Evolutionary conservation across 768 basidiomycete species (phyloP).

Genomic region (Mycena maculata): DNA sequence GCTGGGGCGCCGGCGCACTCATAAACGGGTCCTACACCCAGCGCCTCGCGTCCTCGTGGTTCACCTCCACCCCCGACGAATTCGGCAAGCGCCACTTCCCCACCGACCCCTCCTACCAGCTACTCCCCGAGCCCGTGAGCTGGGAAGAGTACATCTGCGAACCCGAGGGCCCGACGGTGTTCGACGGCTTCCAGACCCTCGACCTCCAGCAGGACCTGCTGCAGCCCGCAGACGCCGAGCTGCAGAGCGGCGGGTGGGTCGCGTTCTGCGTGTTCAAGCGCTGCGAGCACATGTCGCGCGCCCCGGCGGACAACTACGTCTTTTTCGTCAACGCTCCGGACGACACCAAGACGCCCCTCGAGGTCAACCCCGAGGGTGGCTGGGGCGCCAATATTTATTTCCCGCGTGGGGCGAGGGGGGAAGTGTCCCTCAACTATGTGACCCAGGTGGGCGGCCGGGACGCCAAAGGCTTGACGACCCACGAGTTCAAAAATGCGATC

Average conservation of each 20-base stretch:
- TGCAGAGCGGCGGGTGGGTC: conserved; percentile 49
- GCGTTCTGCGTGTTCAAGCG: conserved; percentile 56
- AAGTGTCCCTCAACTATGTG: conserved; percentile 51
- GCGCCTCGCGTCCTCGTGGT: conserved; percentile 55
- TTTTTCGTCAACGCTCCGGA: conserved; percentile 50
- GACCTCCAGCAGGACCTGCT: conserved; percentile 47
- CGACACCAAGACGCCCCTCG: conserved; percentile 48
- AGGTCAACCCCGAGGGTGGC: conserved; percentile 51
- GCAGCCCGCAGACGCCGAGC: conserved; percentile 47
- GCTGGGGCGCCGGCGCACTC: conserved; percentile 62
- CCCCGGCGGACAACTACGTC: conserved; percentile 55
- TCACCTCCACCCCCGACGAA: conserved; percentile 53
- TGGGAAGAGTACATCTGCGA: conserved; percentile 61
- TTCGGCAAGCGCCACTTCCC: conserved; percentile 60
- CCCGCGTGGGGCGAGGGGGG: conserved; percentile 43
- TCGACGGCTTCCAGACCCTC: conserved; percentile 48
- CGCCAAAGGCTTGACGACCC: conserved; percentile 53
- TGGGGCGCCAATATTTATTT: conserved; percentile 55
- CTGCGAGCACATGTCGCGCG: conserved; percentile 60
- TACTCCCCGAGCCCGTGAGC: conserved; percentile 49
- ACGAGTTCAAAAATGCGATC: conserved; percentile 45
- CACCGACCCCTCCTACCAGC: conserved; percentile 55
- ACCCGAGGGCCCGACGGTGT: conserved; percentile 52
- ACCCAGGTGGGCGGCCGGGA: conserved; percentile 49
- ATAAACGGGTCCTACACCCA: conserved; percentile 48